Percentiles rank a stretch among this genome's conserved stretches.
These are phyloP conservation scores for Ophidiomyces ophidiicola DNA, from an alignment of 2,329 filamentous ascomycete genomes.

Conservation along the genomic window DNA sequence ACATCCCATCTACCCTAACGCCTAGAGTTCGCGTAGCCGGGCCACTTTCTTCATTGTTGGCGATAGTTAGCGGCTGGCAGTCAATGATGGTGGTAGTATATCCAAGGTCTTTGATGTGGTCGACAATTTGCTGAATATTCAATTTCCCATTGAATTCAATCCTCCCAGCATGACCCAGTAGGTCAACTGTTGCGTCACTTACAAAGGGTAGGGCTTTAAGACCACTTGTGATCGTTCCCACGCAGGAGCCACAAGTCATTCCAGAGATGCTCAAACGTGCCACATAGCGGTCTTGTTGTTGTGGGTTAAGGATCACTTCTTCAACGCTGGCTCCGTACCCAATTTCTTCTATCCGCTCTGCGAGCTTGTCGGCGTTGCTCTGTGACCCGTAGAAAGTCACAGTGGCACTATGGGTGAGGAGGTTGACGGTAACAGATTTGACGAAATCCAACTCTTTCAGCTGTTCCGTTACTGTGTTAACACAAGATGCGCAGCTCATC, in stretches of 20 bases:
- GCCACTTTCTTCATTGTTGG: slow-evolving; percentile 24
- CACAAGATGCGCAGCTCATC: slow-evolving; percentile 63
- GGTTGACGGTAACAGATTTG: slow-evolving; percentile 47
- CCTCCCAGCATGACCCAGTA: slow-evolving; percentile 40
- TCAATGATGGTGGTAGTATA: slow-evolving; percentile 52
- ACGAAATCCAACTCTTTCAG: slow-evolving; percentile 49
- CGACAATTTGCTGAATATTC: slow-evolving; percentile 35
- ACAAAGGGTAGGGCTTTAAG: slow-evolving; percentile 38
- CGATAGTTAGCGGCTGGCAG: slow-evolving; percentile 25
- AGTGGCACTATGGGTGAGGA: slow-evolving; percentile 55
- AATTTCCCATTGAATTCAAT: slow-evolving; percentile 39
- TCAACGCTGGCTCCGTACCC: slow-evolving; percentile 38
- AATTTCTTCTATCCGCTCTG: slow-evolving; percentile 39
- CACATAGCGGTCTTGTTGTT: slow-evolving; percentile 19
- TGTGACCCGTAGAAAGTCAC: slow-evolving; percentile 44
- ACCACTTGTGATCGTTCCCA: slow-evolving; percentile 37
- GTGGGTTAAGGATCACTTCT: slow-evolving; percentile 20
- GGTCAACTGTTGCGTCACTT: slow-evolving; percentile 38
- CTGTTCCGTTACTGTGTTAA: slow-evolving; percentile 49
- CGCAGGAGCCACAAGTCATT: slow-evolving; percentile 48
- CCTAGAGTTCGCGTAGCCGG: slow-evolving; percentile 45
- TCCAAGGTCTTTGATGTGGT: slow-evolving; percentile 47
- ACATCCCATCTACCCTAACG: slow-evolving; percentile 58
- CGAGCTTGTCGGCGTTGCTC: slow-evolving; percentile 35
- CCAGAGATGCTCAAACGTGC: slow-evolving; percentile 43